phyloP scores from a whole-genome alignment of 106 monocot genomes.

The Dendrobium catenatum region DNA sequence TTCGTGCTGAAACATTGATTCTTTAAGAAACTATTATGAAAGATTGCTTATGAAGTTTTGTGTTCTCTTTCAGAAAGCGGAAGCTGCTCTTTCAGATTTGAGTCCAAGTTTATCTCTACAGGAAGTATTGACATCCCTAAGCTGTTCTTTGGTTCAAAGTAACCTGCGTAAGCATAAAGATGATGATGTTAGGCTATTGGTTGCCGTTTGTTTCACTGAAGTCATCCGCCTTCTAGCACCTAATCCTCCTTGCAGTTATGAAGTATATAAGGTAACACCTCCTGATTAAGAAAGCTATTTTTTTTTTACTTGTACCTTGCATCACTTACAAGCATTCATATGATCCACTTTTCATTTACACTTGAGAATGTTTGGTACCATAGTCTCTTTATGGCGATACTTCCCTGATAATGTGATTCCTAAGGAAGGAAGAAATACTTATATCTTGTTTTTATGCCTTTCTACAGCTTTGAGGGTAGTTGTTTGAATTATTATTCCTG shows the following conservation, averaged over 20 bases:
- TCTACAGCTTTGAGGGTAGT: not conserved
- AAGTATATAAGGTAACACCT: constrained; percentile 58
- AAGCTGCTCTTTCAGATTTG: constrained; percentile 50
- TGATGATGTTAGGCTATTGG: constrained; percentile 72
- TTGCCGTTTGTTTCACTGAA: constrained; percentile 77
- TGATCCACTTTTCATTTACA: not conserved
- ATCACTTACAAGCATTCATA: not conserved
- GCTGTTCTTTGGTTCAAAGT: constrained; percentile 40
- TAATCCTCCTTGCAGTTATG: constrained; percentile 68
- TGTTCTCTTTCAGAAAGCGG: constrained; percentile 52
- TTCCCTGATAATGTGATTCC: not conserved
- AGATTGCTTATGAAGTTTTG: not conserved
- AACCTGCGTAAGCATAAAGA: constrained; percentile 70
- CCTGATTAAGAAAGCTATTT: not conserved
- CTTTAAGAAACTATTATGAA: not conserved
- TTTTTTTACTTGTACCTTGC: not conserved
- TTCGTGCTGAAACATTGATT: not conserved
- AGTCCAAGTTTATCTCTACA: constrained; percentile 44
- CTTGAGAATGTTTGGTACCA: not conserved
- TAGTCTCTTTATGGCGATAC: not conserved
- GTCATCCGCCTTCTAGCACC: constrained; percentile 81
- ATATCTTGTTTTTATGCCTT: not conserved
- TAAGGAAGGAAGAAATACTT: not conserved
- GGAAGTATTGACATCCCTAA: constrained; percentile 32
- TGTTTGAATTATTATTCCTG: not conserved